A percentile compares a stretch with the other conserved stretches of the same genome.
These are phyloP conservation scores for Phytophthora pseudosyringae DNA, from an alignment of 352 stramenopile genomes.

Conservation along the genomic window DNA sequence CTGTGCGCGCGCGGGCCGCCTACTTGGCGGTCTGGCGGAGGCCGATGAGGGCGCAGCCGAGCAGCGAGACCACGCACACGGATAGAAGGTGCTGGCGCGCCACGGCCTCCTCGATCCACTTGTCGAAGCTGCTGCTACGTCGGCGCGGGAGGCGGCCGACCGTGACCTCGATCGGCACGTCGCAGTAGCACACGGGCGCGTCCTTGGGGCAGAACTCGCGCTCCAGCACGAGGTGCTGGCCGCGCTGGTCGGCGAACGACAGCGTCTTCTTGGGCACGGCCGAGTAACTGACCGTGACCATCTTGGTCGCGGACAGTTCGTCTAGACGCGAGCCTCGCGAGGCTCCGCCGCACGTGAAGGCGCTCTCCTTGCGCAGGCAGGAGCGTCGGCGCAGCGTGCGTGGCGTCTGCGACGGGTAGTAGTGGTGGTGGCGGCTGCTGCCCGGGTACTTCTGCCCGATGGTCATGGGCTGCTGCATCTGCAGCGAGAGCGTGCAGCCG, in stretches of 20 bases:
- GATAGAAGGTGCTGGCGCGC: slow-evolving; percentile 56
- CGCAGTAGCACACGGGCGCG: slow-evolving; percentile 53
- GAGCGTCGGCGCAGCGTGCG: slow-evolving; percentile 31
- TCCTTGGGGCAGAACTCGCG: slow-evolving; percentile 54
- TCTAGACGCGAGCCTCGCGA: slow-evolving; percentile 31
- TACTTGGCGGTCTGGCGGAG: slow-evolving; percentile 45
- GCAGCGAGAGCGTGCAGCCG: slow-evolving; percentile 16
- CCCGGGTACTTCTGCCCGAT: slow-evolving; percentile 34
- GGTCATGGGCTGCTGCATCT: slow-evolving; percentile 38
- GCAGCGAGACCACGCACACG: slow-evolving; percentile 62
- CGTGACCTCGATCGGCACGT: slow-evolving; percentile 37
- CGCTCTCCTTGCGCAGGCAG: slow-evolving; percentile 62
- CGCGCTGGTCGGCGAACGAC: slow-evolving; percentile 67
- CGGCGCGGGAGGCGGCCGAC: slow-evolving; percentile 25
- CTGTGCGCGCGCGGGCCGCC: not conserved
- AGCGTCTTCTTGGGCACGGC: slow-evolving; percentile 56
- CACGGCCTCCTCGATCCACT: slow-evolving; percentile 48
- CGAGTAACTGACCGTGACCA: slow-evolving; percentile 45
- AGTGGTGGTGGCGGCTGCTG: slow-evolving; percentile 10
- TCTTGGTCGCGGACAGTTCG: slow-evolving; percentile 41
- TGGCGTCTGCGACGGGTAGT: slow-evolving; percentile 12
- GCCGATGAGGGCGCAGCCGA: slow-evolving; percentile 50
- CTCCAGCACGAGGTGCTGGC: slow-evolving; percentile 53
- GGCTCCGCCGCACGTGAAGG: slow-evolving; percentile 37
- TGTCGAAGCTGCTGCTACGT: slow-evolving; percentile 39